Conservation (phyloP, 257 asterid genomes). For the Primulina tabacum region DNA sequence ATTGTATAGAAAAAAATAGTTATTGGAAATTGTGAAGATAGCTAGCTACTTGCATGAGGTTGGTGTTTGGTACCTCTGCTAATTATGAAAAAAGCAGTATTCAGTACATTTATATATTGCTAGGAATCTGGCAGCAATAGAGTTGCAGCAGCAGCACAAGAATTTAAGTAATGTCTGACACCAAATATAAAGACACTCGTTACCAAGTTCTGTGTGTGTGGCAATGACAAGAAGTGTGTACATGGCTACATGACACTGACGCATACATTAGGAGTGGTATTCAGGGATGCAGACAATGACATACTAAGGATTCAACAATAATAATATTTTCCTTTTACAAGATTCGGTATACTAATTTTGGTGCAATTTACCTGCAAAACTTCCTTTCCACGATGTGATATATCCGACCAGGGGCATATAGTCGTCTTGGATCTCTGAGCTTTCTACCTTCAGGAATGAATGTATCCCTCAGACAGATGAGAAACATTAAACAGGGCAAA, state of each 20-base stretch:
- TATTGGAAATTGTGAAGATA: not conserved
- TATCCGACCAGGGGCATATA: slow-evolving; percentile 94
- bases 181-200: not conserved
- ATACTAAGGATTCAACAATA: not conserved
- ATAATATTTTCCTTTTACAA: not conserved
- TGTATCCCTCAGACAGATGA: slow-evolving; percentile 91
- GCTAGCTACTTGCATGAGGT: not conserved
- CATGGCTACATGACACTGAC: not conserved
- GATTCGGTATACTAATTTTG: not conserved
- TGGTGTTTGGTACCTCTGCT: slow-evolving; percentile 1
- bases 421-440: slow-evolving; percentile 87
- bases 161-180: not conserved
- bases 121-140: not conserved
- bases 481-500: slow-evolving; percentile 89
- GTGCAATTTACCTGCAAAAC: slow-evolving; percentile 71
- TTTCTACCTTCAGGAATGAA: slow-evolving; percentile 91
- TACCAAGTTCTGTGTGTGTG: not conserved
- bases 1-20: not conserved
- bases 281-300: not conserved
- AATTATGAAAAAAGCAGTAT: not conserved
- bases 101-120: not conserved
- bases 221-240: not conserved
- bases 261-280: not conserved
- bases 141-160: not conserved
- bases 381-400: slow-evolving; percentile 90